These are phyloP conservation scores for Clonostachys rosea DNA, from an alignment of 2,329 filamentous ascomycete species.

Conservation along the genomic window DNA sequence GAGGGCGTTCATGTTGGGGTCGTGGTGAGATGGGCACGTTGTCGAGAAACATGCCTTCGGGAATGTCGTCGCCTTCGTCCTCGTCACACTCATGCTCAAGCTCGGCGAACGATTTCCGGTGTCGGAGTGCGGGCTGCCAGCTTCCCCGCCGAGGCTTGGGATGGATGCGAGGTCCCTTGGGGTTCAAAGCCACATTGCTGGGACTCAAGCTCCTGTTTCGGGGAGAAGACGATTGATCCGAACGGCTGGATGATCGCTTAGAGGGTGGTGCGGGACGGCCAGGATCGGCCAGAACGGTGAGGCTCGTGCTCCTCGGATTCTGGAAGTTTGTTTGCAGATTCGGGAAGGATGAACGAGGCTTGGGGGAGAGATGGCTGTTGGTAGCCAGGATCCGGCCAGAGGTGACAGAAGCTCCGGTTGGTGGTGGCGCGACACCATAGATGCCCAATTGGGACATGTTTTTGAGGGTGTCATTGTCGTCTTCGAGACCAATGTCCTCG, in stretches of 20 bases:
- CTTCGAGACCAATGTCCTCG: constrained; percentile 84
- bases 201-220: constrained; percentile 49
- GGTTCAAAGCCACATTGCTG: constrained; percentile 32
- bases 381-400: constrained; percentile 21
- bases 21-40: constrained; percentile 81
- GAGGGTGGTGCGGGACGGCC: constrained; percentile 18
- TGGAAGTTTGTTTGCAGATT: constrained; percentile 40
- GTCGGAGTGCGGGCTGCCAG: constrained; percentile 60
- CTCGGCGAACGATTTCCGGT: constrained; percentile 64
- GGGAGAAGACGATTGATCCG: constrained; percentile 27
- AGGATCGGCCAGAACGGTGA: constrained; percentile 27
- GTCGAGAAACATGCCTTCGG: constrained; percentile 73
- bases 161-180: constrained; percentile 32
- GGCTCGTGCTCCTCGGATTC: constrained; percentile 48
- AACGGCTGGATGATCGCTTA: constrained; percentile 11
- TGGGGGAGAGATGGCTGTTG: constrained; percentile 15
- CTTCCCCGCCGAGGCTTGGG: constrained; percentile 52
- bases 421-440: constrained; percentile 14
- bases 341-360: constrained; percentile 36
- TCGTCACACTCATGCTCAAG: constrained; percentile 73
- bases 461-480: constrained; percentile 46
- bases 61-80: constrained; percentile 73
- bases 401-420: constrained; percentile 6
- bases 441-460: constrained; percentile 37
- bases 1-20: constrained; percentile 48